These are phyloP conservation scores for Kandelia obovata DNA, from an alignment of 345 rosid species.

Conservation along the genomic window DNA sequence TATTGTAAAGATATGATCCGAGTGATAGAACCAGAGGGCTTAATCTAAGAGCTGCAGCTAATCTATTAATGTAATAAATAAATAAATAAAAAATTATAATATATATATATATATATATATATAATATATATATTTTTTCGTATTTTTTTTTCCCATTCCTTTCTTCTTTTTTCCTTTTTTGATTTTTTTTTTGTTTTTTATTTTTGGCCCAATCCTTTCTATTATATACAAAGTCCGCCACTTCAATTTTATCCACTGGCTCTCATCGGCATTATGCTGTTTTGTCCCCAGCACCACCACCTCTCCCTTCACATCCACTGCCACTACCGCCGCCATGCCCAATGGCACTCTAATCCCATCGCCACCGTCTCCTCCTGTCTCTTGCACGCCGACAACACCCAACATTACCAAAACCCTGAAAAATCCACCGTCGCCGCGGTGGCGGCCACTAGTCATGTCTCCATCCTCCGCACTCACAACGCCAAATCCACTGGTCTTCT, in stretches of 20 bases:
- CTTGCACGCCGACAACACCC: neutral
- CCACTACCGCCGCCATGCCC: slow-evolving; percentile 20
- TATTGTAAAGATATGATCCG: too few species aligned
- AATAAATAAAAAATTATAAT: too few species aligned
- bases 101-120: too few species aligned
- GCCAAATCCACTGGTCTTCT: slow-evolving; percentile 43
- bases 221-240: neutral
- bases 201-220: too few species aligned
- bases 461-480: slow-evolving; percentile 51
- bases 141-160: too few species aligned
- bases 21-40: too few species aligned
- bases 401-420: slow-evolving; percentile 1
- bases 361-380: slow-evolving; percentile 11
- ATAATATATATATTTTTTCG: too few species aligned
- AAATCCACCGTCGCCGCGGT: neutral
- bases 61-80: too few species aligned
- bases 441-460: slow-evolving; percentile 19
- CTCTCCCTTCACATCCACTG: slow-evolving; percentile 28
- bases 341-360: slow-evolving; percentile 17
- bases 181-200: too few species aligned
- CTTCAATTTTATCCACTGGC: neutral
- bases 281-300: slow-evolving; percentile 18
- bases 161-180: too few species aligned
- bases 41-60: too few species aligned
- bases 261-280: slow-evolving; percentile 11